Percentiles rank a stretch among this genome's conserved stretches.
phyloP scores from a whole-genome alignment of 176 grass and related monocot genomes.

The Oryza rufipogon region DNA sequence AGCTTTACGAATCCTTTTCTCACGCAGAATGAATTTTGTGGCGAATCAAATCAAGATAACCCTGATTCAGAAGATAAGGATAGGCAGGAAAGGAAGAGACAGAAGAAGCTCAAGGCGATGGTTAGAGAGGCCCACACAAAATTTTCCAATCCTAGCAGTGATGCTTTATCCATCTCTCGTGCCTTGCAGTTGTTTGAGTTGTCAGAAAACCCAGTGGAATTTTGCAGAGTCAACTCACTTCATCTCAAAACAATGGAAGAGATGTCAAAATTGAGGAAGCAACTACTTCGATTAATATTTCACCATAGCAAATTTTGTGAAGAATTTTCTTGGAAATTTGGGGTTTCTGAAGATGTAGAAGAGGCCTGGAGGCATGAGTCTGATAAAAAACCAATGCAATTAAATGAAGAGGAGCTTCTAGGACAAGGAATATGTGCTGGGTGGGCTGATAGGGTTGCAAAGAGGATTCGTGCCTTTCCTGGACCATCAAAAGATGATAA shows the following conservation, averaged over 20 bases:
- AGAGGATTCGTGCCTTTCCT: constrained; percentile 51
- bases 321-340: constrained; percentile 81
- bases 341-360: constrained; percentile 70
- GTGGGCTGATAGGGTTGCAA: constrained; percentile 94
- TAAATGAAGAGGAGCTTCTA: constrained; percentile 80
- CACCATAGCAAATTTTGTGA: constrained; percentile 69
- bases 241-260: constrained; percentile 98
- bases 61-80: constrained; percentile 47
- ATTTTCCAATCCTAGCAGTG: constrained; percentile 80
- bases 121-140: constrained; percentile 68
- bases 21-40: constrained; percentile 44
- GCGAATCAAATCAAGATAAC: constrained; percentile 44
- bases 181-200: constrained; percentile 83
- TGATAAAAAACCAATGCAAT: constrained; percentile 59
- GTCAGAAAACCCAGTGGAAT: constrained; percentile 61
- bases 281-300: constrained; percentile 82
- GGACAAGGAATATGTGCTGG: constrained; percentile 84
- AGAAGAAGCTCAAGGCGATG: constrained; percentile 63
- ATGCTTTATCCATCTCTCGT: constrained; percentile 83
- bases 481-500: constrained; percentile 55
- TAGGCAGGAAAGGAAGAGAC: constrained; percentile 53
- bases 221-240: constrained; percentile 83
- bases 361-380: constrained; percentile 63
- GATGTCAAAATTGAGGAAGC: constrained; percentile 97
- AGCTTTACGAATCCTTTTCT: constrained; percentile 91